phyloP scores from a whole-genome alignment of 345 rosid genomes.

The Melaleuca alternifolia region DNA sequence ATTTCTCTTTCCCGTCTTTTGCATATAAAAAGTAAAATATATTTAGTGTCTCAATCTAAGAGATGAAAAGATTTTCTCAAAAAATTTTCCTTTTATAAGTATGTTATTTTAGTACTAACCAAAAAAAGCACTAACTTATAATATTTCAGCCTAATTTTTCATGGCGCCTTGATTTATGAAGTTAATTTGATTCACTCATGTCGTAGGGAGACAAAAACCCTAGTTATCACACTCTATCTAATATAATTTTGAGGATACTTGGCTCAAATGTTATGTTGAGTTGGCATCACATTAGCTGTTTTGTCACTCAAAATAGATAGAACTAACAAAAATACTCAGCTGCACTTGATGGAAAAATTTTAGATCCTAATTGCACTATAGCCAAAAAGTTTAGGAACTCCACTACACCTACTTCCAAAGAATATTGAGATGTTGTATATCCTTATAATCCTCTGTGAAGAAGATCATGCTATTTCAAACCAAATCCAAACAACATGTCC shows the following conservation, averaged over 20 bases:
- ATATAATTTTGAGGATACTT: too few relatives aligned
- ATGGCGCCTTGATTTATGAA: background rate
- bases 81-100: background rate
- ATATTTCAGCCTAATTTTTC: too few relatives aligned
- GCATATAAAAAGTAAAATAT: background rate
- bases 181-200: background rate
- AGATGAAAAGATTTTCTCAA: background rate
- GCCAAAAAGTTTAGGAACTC: background rate
- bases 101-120: background rate
- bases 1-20: background rate
- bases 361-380: background rate
- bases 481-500: background rate
- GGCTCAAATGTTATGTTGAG: too few relatives aligned
- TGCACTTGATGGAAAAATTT: background rate
- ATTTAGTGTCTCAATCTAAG: background rate
- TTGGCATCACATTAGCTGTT: background rate
- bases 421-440: background rate
- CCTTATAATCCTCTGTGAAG: background rate
- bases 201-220: background rate
- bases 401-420: background rate
- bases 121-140: background rate
- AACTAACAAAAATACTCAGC: background rate
- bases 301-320: background rate
- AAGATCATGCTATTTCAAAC: background rate
- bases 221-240: background rate